A percentile compares a stretch with the other conserved stretches of the same genome.
phyloP scores from a whole-genome alignment of 257 asterid genomes.

The Jasminum sambac region DNA sequence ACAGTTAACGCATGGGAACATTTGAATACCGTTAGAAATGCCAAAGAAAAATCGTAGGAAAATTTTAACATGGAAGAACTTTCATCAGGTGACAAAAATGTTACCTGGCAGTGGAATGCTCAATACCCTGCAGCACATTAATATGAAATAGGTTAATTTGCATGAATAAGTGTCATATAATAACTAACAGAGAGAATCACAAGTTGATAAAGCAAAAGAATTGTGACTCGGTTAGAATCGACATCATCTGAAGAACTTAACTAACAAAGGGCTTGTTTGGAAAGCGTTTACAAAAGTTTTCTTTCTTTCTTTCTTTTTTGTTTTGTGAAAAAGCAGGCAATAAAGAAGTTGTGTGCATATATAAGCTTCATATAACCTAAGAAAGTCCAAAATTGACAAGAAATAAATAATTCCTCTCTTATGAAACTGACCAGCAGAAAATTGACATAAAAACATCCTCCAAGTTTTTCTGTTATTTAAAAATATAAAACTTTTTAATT shows the following conservation, averaged over 20 bases:
- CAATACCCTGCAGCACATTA: slow-evolving; percentile 43
- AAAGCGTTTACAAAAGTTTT: too few relatives aligned
- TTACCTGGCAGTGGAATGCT: slow-evolving; percentile 49
- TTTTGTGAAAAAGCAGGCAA: too few relatives aligned
- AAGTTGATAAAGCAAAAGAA: not conserved
- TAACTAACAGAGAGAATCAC: not conserved
- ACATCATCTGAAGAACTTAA: not conserved
- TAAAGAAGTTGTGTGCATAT: too few relatives aligned
- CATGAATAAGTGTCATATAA: not conserved
- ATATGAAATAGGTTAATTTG: not conserved
- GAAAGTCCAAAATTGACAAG: not conserved
- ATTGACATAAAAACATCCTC: not conserved
- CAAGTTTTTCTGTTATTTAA: not conserved
- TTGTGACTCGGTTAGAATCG: not conserved
- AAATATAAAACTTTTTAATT: not conserved
- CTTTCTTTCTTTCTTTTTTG: too few relatives aligned
- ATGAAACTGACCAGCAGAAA: not conserved
- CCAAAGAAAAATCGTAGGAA: not conserved
- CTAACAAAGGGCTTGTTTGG: not conserved
- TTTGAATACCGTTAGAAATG: not conserved
- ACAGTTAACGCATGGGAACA: not conserved
- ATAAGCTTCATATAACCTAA: slow-evolving; percentile 1
- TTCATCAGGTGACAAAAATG: slow-evolving; percentile 16
- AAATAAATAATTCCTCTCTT: not conserved
- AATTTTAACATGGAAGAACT: not conserved